A percentile compares a stretch with the other conserved stretches of the same genome.
phyloP scores from a whole-genome alignment of 306 rosid species.

The Lathyrus aphaca region DNA sequence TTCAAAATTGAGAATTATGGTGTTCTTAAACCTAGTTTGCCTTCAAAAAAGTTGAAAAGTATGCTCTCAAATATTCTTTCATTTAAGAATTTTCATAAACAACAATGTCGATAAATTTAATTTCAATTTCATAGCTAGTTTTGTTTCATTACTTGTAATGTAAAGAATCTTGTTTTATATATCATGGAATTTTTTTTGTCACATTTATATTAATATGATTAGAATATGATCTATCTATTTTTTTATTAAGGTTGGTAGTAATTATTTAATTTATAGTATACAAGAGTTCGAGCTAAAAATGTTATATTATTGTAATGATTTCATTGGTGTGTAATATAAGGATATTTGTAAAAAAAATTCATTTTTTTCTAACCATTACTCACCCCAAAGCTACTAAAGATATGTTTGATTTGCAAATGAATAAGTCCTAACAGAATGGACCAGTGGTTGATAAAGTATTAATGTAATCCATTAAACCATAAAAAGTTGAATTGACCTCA shows the following conservation, averaged over 20 bases:
- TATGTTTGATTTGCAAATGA: too few species aligned
- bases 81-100: constrained; percentile 48
- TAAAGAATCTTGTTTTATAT: not conserved
- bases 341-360: too few species aligned
- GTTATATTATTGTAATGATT: too few species aligned
- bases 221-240: not conserved
- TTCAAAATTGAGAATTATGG: constrained; percentile 58
- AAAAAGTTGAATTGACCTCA: too few species aligned
- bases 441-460: too few species aligned
- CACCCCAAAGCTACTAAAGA: too few species aligned
- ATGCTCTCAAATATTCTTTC: constrained; percentile 51
- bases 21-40: constrained; percentile 59
- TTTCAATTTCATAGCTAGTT: not conserved
- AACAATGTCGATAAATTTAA: constrained; percentile 60
- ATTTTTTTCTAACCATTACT: too few species aligned
- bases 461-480: too few species aligned
- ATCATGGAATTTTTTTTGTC: not conserved
- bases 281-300: too few species aligned
- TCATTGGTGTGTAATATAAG: too few species aligned
- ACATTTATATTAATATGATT: not conserved
- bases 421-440: too few species aligned
- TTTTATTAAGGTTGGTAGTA: not conserved
- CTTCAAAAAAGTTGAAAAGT: constrained; percentile 65
- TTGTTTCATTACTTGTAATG: constrained; percentile 1
- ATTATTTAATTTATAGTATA: too few species aligned